These are phyloP conservation scores for Meyerozyma sp. DNA, from an alignment of 1,139 yeast genomes.

Conservation along the genomic window DNA sequence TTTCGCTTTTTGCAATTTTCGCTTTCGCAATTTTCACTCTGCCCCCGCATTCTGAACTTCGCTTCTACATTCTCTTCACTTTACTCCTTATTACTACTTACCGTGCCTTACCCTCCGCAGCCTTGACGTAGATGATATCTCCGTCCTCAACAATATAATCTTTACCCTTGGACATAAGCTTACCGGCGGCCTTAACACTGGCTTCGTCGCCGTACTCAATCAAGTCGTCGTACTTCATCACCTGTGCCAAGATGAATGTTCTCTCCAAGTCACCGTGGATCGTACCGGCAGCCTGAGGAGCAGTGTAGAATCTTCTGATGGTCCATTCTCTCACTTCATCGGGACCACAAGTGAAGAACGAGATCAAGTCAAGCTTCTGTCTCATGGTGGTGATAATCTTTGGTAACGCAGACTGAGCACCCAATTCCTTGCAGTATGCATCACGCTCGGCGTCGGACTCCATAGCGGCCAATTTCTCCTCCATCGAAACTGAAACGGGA, in stretches of 20 bases:
- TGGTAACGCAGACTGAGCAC: conserved; percentile 83
- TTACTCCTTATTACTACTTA: conserved; percentile 13
- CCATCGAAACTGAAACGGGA: conserved; percentile 89
- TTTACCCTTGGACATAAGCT: conserved; percentile 90
- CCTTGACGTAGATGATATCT: conserved; percentile 89
- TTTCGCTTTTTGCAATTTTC: neutral
- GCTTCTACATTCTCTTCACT: neutral
- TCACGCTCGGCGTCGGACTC: conserved; percentile 87
- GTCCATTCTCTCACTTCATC: conserved; percentile 90
- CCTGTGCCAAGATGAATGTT: conserved; percentile 47
- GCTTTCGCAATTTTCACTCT: no score
- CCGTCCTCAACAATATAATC: conserved; percentile 82
- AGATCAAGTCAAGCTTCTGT: conserved; percentile 74
- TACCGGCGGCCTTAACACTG: conserved; percentile 89
- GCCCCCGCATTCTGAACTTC: neutral
- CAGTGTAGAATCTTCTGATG: conserved; percentile 76
- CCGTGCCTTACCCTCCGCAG: conserved; percentile 89
- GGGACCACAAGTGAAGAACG: conserved; percentile 82
- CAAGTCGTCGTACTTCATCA: conserved; percentile 46
- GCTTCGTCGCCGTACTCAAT: conserved; percentile 80
- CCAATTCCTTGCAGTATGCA: conserved; percentile 81
- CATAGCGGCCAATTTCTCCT: conserved; percentile 89
- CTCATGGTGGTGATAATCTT: conserved; percentile 82
- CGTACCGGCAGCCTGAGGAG: conserved; percentile 87
- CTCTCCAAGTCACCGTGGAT: conserved; percentile 61